Evolutionary conservation across 805 yeast genomes (phyloP), one percentile per base, ranked within the genome.

Genomic region (Wickerhamiella dianesei): DNA sequence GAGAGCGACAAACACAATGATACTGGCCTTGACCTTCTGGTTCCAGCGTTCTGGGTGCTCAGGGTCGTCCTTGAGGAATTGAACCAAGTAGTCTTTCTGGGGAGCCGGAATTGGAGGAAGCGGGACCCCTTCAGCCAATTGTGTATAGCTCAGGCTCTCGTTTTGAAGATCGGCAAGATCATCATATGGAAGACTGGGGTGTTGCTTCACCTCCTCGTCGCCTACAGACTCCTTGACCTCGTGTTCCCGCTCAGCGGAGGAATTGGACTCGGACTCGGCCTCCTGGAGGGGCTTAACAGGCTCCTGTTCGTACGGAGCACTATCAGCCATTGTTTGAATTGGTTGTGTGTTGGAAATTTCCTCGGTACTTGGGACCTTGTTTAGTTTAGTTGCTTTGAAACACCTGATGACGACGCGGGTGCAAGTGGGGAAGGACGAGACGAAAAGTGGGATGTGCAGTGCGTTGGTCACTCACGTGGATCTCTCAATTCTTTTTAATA

Each of bases 1-100:
- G 78, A 62, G 82, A 70, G 64, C 85, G 75, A 44, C 83, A 68
- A 2, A 56, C 17, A 0, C 16, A 36, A 47, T 21, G 2, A 46
- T n/a, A 5, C n/a, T 4, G 14, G 19, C 14, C 22, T 52, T 52
- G n/a, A 25, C 42, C 3, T 9, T 6, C 6, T 21, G 5, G 2
- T 75, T 65, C 82, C 82, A 77, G 56, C 76, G 76, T 18, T 60
- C 54, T 0, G 83, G 82, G 50, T 71, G 64, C 45, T 71, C 79
- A 0, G 76, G 71, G 54, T 76, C 82, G 43, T 69, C 48, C 1
- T 44, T 52, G 12, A 52, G 45, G 53, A 56, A 57, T 14, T 43
- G 49, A 4, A 56, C 55, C 12, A 21, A 18, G 41, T 50, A 53
- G 35, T 48, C 48, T 3, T 46, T 35, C 16, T 39, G 41, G 16